Conservation (phyloP, 176 grass and related monocot genomes). For the Secale cereale region DNA sequence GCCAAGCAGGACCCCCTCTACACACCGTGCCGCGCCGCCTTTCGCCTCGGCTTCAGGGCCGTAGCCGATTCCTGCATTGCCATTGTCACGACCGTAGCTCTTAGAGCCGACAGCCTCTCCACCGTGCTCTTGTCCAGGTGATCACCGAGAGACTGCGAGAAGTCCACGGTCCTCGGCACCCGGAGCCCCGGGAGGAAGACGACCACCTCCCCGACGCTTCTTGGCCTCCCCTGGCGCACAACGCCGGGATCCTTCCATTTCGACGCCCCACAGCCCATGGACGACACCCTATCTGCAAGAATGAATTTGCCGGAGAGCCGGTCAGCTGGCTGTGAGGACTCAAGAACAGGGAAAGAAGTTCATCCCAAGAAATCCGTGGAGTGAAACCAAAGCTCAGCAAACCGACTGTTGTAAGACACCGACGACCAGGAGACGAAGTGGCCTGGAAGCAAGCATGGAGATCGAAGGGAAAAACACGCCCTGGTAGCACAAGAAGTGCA, state of each 20-base stretch:
- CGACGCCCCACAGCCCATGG: constrained; percentile 65
- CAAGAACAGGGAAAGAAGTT: neutral
- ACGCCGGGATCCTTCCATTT: constrained; percentile 37
- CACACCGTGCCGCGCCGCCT: constrained; percentile 45
- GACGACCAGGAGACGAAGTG: constrained; percentile 2
- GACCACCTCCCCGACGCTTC: constrained; percentile 67
- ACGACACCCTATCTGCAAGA: constrained; percentile 1
- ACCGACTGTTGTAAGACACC: neutral
- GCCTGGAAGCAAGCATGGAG: neutral
- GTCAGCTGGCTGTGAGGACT: neutral
- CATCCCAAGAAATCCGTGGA: neutral
- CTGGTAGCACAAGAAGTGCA: neutral
- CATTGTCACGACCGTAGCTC: constrained; percentile 51
- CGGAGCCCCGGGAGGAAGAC: constrained; percentile 72
- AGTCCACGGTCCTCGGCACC: constrained; percentile 50
- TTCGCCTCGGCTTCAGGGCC: constrained; percentile 44
- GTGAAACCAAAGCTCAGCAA: constrained; percentile 5
- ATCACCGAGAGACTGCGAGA: constrained; percentile 42
- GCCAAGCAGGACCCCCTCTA: neutral
- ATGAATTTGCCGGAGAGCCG: constrained; percentile 7
- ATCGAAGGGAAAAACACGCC: neutral
- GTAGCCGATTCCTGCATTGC: constrained; percentile 44
- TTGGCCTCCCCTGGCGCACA: constrained; percentile 26
- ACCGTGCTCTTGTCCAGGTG: constrained; percentile 38
- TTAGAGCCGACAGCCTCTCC: constrained; percentile 48